Conservation (phyloP, 176 grass and related monocot genomes). For the Eragrostis nindensis region DNA sequence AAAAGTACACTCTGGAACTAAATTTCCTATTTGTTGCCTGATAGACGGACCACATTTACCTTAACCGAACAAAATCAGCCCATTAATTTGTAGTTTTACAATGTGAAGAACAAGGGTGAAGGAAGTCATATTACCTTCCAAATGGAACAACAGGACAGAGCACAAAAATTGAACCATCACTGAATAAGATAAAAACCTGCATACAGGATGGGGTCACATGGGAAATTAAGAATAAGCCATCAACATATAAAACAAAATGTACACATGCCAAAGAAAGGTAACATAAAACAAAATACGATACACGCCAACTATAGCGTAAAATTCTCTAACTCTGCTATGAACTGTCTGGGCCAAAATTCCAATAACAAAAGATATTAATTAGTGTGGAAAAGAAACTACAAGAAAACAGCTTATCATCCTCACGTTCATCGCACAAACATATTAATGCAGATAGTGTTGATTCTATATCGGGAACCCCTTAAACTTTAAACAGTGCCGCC, state of each 20-base stretch:
- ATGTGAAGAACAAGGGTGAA: constrained; percentile 25
- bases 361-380: neutral
- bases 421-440: neutral
- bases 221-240: constrained; percentile 34
- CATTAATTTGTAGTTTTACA: constrained; percentile 26
- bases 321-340: neutral
- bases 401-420: neutral
- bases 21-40: neutral
- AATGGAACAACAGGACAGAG: constrained; percentile 97
- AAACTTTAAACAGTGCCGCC: neutral
- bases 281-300: constrained; percentile 36
- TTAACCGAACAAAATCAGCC: constrained; percentile 6
- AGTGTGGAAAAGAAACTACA: neutral
- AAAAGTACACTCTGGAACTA: constrained; percentile 12
- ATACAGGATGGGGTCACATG: constrained; percentile 38
- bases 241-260: constrained; percentile 11
- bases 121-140: constrained; percentile 71
- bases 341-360: neutral
- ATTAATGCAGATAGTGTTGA: neutral
- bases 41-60: constrained; percentile 14
- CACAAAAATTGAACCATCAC: constrained; percentile 86
- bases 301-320: neutral
- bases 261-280: neutral
- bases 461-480: constrained; percentile 8
- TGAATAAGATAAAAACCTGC: constrained; percentile 92